Evolutionary conservation across 2,329 filamentous ascomycete genomes (phyloP).

Genomic region (Aspergillus glaucus): DNA sequence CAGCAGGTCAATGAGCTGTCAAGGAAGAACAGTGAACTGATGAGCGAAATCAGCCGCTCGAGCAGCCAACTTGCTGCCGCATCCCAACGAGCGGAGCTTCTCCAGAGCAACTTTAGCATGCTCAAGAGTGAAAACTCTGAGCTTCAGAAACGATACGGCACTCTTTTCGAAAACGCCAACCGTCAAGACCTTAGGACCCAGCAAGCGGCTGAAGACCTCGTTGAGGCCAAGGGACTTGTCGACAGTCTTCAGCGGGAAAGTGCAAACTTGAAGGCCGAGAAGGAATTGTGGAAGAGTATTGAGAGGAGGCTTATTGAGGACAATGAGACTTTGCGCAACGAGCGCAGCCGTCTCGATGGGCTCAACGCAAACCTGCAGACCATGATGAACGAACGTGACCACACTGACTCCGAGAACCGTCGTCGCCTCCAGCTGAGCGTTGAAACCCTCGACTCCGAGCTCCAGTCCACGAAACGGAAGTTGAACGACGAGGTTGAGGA

Average conservation of each 20-base stretch:
- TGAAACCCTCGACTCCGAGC: constrained; percentile 71
- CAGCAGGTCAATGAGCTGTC: constrained; percentile 78
- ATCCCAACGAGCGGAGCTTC: constrained; percentile 77
- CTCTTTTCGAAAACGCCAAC: constrained; percentile 72
- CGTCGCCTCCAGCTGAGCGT: constrained; percentile 72
- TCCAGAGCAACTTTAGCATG: constrained; percentile 79
- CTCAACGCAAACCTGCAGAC: constrained; percentile 79
- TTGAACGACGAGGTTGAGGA: constrained; percentile 78
- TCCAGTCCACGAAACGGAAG: constrained; percentile 73
- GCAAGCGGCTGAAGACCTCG: constrained; percentile 85
- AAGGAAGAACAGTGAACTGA: constrained; percentile 72
- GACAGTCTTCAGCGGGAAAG: constrained; percentile 88
- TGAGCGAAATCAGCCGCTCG: constrained; percentile 73
- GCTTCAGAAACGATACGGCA: constrained; percentile 73
- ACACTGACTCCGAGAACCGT: constrained; percentile 72
- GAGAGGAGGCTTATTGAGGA: constrained; percentile 83
- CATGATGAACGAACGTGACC: constrained; percentile 84
- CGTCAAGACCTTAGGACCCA: constrained; percentile 87
- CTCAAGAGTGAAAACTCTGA: constrained; percentile 79
- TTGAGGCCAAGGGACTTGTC: constrained; percentile 72
- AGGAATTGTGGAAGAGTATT: constrained; percentile 89
- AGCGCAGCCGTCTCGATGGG: constrained; percentile 75
- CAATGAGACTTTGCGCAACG: constrained; percentile 75
- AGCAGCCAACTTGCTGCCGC: constrained; percentile 77
- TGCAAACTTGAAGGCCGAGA: constrained; percentile 89